These are phyloP conservation scores for Pseudogymnoascus sp. DNA, from an alignment of 2,329 filamentous ascomycete genomes.

Conservation along the genomic window DNA sequence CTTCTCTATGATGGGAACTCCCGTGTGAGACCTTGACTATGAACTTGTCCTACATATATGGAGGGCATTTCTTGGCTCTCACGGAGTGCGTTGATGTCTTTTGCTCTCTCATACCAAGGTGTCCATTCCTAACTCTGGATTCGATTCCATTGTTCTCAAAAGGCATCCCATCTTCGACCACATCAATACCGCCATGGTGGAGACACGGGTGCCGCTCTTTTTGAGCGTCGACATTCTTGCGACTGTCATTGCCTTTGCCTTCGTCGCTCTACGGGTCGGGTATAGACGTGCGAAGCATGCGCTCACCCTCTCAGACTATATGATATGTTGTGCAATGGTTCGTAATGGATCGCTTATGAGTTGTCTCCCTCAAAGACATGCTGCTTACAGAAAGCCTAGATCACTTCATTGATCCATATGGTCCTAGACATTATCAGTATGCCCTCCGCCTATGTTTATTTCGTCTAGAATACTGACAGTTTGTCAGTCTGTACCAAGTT, in stretches of 20 bases:
- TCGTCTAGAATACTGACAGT: neutral
- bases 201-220: neutral
- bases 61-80: neutral
- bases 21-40: neutral
- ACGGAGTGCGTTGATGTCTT: neutral
- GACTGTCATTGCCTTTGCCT: neutral
- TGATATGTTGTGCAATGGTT: slow-evolving; percentile 8
- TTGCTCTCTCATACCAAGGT: neutral
- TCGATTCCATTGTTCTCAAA: neutral
- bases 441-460: neutral
- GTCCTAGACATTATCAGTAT: neutral
- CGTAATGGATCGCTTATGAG: neutral
- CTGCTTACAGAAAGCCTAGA: neutral
- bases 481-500: neutral
- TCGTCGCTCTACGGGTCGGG: neutral
- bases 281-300: neutral
- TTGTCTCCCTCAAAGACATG: neutral
- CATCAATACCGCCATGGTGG: neutral
- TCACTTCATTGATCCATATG: neutral
- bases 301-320: neutral
- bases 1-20: neutral
- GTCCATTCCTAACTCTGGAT: neutral
- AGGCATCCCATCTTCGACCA: neutral
- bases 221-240: neutral
- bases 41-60: neutral